phyloP scores from a whole-genome alignment of 306 rosid genomes.

The Citrullus amarus region DNA sequence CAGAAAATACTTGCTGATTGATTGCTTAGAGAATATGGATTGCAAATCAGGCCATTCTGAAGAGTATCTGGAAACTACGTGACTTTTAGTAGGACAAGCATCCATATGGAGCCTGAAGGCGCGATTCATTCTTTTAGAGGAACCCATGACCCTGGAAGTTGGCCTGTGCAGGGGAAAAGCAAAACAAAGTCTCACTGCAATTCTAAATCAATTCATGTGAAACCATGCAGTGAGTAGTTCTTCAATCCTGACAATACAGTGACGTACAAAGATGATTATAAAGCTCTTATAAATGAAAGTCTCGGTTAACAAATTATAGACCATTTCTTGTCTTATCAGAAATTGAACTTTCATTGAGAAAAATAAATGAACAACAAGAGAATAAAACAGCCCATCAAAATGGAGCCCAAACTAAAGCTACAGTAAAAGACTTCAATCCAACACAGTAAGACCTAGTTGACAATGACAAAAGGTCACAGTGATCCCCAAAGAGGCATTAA shows the following conservation, averaged over 20 bases:
- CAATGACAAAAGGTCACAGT: background rate
- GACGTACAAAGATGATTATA: background rate
- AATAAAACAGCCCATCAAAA: background rate
- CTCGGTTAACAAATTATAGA: background rate
- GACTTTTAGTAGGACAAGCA: conserved; percentile 28
- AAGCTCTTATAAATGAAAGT: background rate
- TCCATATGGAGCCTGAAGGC: conserved; percentile 33
- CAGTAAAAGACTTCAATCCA: background rate
- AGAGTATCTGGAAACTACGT: conserved; percentile 23
- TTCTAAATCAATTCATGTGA: background rate
- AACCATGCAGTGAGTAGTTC: background rate
- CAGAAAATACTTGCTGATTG: conserved; percentile 32
- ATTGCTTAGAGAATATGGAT: conserved; percentile 36
- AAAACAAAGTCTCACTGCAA: background rate
- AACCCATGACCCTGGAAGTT: conserved; percentile 35
- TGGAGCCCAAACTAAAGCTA: background rate
- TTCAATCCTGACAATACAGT: background rate
- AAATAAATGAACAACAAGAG: background rate
- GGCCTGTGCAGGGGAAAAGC: conserved; percentile 20
- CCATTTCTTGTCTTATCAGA: too few species aligned
- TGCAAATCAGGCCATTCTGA: conserved; percentile 36
- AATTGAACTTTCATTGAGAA: background rate
- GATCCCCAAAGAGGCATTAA: background rate
- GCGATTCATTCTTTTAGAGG: conserved; percentile 39
- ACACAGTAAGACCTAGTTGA: background rate